Conservation (phyloP, 306 rosid genomes). For the Vigna mungo region DNA sequence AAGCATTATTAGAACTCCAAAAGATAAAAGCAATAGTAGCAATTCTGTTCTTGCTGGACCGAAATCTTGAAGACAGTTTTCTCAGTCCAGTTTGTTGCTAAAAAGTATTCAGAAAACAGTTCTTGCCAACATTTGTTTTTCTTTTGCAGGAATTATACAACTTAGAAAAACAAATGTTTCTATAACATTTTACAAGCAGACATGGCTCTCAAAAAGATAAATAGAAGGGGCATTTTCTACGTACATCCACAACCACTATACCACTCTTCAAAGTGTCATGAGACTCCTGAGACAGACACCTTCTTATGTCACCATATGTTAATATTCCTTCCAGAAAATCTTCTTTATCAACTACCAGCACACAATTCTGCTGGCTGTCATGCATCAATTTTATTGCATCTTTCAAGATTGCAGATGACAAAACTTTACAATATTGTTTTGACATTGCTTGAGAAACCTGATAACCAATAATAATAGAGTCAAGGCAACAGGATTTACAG, state of each 20-base stretch:
- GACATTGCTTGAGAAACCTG: constrained; percentile 93
- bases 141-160: neutral
- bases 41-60: constrained; percentile 6
- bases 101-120: constrained; percentile 22
- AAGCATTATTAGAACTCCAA: constrained; percentile 1
- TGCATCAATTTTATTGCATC: constrained; percentile 78
- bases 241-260: constrained; percentile 65
- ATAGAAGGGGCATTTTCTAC: constrained; percentile 44
- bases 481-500: constrained; percentile 7
- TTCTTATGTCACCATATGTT: constrained; percentile 83
- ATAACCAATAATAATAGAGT: constrained; percentile 35
- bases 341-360: constrained; percentile 73
- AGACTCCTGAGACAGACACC: constrained; percentile 65
- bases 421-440: constrained; percentile 69
- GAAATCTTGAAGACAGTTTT: constrained; percentile 1
- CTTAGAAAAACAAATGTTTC: neutral
- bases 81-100: constrained; percentile 1
- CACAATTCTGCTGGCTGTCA: constrained; percentile 75
- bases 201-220: constrained; percentile 29
- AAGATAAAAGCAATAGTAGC: neutral
- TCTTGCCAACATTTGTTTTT: neutral
- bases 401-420: constrained; percentile 56
- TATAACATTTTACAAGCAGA: constrained; percentile 26
- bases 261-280: constrained; percentile 56
- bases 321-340: constrained; percentile 90